Percentiles rank a stretch among this genome's conserved stretches.
These are phyloP conservation scores for Meyerozyma carpophila DNA, from an alignment of 1,139 yeast genomes.

Conservation along the genomic window DNA sequence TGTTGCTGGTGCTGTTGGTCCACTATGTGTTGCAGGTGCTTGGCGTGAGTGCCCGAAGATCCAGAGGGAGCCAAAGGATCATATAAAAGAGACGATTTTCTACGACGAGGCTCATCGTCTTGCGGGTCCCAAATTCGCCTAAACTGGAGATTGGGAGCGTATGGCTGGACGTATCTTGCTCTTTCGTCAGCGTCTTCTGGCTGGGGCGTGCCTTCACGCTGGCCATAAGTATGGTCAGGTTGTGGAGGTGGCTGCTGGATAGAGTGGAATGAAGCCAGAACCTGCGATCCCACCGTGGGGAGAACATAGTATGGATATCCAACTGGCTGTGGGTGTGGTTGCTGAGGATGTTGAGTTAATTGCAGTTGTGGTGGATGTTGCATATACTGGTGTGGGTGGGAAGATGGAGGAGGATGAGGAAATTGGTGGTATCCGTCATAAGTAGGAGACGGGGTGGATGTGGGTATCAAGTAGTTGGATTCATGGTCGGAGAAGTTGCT, in stretches of 20 bases:
- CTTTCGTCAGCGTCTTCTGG: neutral
- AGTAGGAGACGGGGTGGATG: conserved; percentile 10
- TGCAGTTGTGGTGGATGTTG: conserved; percentile 1
- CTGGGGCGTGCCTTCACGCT: neutral
- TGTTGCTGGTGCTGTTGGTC: neutral
- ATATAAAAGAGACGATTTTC: conserved; percentile 7
- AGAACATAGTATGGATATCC: conserved; percentile 2
- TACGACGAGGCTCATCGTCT: conserved; percentile 5
- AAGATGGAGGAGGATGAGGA: conserved; percentile 2
- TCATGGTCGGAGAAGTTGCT: conserved; percentile 9
- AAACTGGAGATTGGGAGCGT: conserved; percentile 30
- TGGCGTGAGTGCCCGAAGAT: neutral
- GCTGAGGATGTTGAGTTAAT: neutral
- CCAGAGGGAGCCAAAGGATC: conserved; percentile 7
- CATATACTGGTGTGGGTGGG: conserved; percentile 3
- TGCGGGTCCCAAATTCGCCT: conserved; percentile 35
- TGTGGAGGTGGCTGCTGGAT: neutral
- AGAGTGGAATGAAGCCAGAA: neutral
- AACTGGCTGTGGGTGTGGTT: conserved; percentile 1
- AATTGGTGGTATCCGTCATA: conserved; percentile 4
- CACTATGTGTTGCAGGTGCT: neutral
- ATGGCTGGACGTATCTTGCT: conserved; percentile 12
- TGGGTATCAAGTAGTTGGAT: conserved; percentile 4
- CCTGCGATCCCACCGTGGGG: neutral
- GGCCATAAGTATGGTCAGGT: neutral